Conservation (phyloP, 306 rosid species). For the Lotus japonicus region DNA sequence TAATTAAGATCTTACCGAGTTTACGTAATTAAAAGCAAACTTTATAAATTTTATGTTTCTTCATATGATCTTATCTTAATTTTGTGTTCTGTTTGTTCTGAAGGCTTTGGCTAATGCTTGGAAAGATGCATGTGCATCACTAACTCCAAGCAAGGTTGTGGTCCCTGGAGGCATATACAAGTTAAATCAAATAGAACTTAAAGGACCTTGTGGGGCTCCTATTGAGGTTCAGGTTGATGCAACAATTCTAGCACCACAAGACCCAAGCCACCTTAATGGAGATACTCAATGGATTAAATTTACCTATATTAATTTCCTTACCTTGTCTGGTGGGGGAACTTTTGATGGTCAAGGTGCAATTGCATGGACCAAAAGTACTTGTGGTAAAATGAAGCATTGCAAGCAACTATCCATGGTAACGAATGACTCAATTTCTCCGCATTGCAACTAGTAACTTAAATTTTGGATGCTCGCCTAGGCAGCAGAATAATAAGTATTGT, state of each 20-base stretch:
- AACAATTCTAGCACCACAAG: slow-evolving; percentile 26
- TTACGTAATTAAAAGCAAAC: no score
- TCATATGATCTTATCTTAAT: not conserved
- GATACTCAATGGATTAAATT: slow-evolving; percentile 28
- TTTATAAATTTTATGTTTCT: no score
- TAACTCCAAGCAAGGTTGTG: not conserved
- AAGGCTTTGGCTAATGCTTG: not conserved
- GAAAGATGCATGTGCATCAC: slow-evolving; percentile 9
- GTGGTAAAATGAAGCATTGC: slow-evolving; percentile 9
- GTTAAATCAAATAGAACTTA: not conserved
- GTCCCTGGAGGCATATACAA: not conserved
- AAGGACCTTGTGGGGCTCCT: not conserved
- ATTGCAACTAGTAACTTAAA: not conserved
- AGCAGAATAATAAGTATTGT: no score
- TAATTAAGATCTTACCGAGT: no score
- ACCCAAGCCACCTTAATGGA: not conserved
- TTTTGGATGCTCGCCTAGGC: no score
- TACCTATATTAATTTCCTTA: slow-evolving; percentile 9
- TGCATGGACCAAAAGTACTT: slow-evolving; percentile 26
- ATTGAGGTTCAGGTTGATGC: slow-evolving; percentile 26
- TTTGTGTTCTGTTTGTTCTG: not conserved
- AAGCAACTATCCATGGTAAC: not conserved
- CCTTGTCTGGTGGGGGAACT: slow-evolving; percentile 28
- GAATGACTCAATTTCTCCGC: not conserved
- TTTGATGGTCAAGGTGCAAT: slow-evolving; percentile 37